Base-by-base conservation (phyloP, 495 filamentous ascomycete genomes). In the Poronia punctata region DNA sequence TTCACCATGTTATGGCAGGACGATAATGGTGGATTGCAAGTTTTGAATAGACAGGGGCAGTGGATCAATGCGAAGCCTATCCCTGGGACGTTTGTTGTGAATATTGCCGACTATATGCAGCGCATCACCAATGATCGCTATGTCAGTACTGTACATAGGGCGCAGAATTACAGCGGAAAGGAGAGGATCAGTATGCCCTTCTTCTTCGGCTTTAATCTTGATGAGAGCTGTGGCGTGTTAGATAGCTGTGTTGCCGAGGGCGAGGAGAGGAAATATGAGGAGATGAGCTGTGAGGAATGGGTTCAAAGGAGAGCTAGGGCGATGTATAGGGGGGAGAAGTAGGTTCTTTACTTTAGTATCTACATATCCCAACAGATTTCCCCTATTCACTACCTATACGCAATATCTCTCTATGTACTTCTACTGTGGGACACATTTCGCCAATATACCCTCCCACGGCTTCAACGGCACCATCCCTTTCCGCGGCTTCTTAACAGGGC, bases 61-160 rank as follows among this genome's bases (percentile, higher is more conserved):
- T 82, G 76, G 76, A 57, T 82, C 18, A 64, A 70, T 37, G 78
- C 62, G 8, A 55, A 56, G 25, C 78, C 78, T 0, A 57, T 79
- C n/a, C 51, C 66, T 14, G 76, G 74, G 5, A 74, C 78, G 1
- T 63, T 81, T 18, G 79, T 84, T 3, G 76, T 84, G 23, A 83
- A 83, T 54, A 75, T 84, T 39, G 79, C 72, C 0, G 80, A 83
- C 49, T 77, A 77, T 50, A 64, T 83, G 64, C 71, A 78, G 65
- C 59, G 76, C n/a, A 68, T 79, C 35, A 79, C 75, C 4, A 84
- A 83, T 43, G 75, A 76, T 20, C 49, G 54, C 39, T 79, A 75
- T 46, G 67, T 71, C 46, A 78, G 71, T 19, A 83, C 76, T 2
- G 66, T 81, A 35, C 78, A 81, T 48, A 57, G 76, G n/a, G 77